A percentile compares a stretch with the other conserved stretches of the same genome.
phyloP scores from a whole-genome alignment of 768 basidiomycete genomes.

The Macrocybe gigantea region DNA sequence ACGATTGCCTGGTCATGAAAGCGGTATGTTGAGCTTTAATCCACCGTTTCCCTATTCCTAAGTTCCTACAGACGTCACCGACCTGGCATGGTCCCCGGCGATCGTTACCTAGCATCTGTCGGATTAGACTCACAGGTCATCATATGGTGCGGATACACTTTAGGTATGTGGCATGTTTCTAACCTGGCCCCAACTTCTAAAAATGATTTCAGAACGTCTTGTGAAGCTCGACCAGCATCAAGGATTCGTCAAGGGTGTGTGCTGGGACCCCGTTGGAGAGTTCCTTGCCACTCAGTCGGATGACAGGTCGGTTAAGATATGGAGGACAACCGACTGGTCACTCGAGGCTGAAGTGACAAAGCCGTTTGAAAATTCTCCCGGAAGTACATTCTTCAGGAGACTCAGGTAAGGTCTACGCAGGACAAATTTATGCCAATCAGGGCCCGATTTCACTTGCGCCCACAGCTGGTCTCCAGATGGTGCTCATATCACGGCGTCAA shows the following conservation, averaged over 20 bases:
- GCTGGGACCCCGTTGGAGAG: constrained; percentile 98
- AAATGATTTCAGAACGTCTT: constrained; percentile 57
- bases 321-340: constrained; percentile 91
- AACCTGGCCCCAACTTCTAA: neutral
- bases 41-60: constrained; percentile 1
- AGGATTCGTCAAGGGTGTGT: constrained; percentile 97
- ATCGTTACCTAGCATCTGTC: constrained; percentile 88
- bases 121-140: constrained; percentile 88
- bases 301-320: constrained; percentile 94
- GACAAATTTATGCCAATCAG: neutral
- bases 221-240: constrained; percentile 83
- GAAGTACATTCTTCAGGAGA: constrained; percentile 89
- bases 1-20: constrained; percentile 89
- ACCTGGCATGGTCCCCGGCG: constrained; percentile 95
- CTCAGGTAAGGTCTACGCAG: constrained; percentile 50
- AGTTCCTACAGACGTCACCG: constrained; percentile 71
- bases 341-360: constrained; percentile 81
- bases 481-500: constrained; percentile 96
- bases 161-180: constrained; percentile 47
- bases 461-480: constrained; percentile 97
- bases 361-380: constrained; percentile 91
- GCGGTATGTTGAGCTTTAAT: constrained; percentile 49
- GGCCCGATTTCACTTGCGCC: neutral
- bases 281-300: constrained; percentile 97
- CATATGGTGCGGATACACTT: constrained; percentile 90